A percentile compares a stretch with the other conserved stretches of the same genome.
These are phyloP conservation scores for Aureoboletus auriporus DNA, from an alignment of 768 basidiomycete genomes.

Conservation along the genomic window DNA sequence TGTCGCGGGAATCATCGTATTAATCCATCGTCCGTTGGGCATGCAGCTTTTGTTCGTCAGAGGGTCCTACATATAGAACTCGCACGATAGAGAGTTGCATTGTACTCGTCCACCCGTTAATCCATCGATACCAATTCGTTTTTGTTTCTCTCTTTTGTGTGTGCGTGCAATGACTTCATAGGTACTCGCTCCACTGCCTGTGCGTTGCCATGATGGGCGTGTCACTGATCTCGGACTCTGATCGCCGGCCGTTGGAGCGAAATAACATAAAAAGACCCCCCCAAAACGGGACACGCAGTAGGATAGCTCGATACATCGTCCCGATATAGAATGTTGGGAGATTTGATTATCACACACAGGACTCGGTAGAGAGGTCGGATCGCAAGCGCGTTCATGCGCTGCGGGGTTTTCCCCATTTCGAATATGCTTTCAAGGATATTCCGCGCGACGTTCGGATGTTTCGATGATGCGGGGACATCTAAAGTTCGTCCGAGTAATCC, in stretches of 20 bases:
- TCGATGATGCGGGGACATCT: not conserved
- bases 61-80: no score
- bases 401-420: not conserved
- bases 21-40: slow-evolving; percentile 4
- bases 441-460: slow-evolving; percentile 23
- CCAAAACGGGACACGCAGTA: no score
- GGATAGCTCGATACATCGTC: not conserved
- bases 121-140: slow-evolving; percentile 15
- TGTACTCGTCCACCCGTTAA: slow-evolving; percentile 6
- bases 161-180: slow-evolving; percentile 26
- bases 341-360: no score
- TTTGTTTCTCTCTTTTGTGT: slow-evolving; percentile 21
- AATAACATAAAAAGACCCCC: no score
- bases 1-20: slow-evolving; percentile 3
- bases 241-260: not conserved
- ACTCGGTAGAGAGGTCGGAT: slow-evolving; percentile 7
- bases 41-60: slow-evolving; percentile 12
- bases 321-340: slow-evolving; percentile 11
- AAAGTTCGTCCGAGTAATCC: no score
- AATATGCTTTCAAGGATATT: not conserved
- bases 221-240: slow-evolving; percentile 23
- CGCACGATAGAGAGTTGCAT: no score
- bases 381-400: not conserved
- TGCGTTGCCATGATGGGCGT: not conserved
- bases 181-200: not conserved